Evolutionary conservation across 2,329 filamentous ascomycete species (phyloP), one percentile per base, ranked within the genome.

Genomic region (Colletotrichum sp.): DNA sequence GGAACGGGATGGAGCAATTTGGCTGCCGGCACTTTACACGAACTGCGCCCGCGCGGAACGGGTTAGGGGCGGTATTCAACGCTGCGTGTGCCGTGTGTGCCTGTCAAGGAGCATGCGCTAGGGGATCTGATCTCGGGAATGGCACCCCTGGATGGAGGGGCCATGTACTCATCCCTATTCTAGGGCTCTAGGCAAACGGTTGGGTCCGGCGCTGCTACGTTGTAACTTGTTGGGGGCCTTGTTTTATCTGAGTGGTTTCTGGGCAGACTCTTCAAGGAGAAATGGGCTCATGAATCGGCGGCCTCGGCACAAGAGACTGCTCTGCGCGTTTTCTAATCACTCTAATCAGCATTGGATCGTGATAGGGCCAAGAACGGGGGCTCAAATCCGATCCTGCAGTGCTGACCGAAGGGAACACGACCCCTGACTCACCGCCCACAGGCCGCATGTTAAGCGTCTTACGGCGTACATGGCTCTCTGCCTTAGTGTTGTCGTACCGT

Each of bases 1-100:
- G 72, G 72, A 68, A 44, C 72, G 72, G 63, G 57, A 72, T 72
- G 72, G 69, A 39, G 63, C 26, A 67, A 72, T 26, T 57, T 21
- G 34, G 57, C 18, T 52, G 44, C 55, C 69, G 55, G 72, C 13
- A 72, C 30, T 62, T 62, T 49, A 30, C 6, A 26, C 10, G 12
- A n/a, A 39, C n/a, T 57, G 21, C 72, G 59, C 49, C 52, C 44
- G 44, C 44, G 60, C 32, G 52, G 7, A 28, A 34, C 72, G 72
- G 62, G 13, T 52, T 49, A 10, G 9, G 5, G 26, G n/a, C 15
- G 36, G 26, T 36, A 10, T 69, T 26, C 57, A 30, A 59, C 24
- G 16, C 59, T 73, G 32, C 71, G 30, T 63, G 4, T 34, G 60
- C 59, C 59, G 52, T 52, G 24, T 21, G 44, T 52, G n/a, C 44